Evolutionary conservation across 1,139 yeast genomes (phyloP), one percentile per base, ranked within the genome.

Genomic region (Blastobotrys niveus): DNA sequence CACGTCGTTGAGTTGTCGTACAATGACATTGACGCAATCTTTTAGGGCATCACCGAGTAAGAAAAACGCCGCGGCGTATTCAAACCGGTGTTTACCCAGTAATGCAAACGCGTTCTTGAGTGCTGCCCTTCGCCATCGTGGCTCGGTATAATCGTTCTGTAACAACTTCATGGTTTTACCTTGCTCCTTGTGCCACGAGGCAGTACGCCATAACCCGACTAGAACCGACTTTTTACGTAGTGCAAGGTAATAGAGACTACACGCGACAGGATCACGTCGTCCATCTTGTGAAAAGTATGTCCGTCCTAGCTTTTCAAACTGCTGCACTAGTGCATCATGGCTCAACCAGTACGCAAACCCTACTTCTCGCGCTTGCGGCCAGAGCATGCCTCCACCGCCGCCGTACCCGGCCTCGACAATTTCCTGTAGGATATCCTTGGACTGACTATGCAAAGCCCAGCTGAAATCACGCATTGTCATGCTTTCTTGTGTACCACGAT

Each of bases 61-160:
- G 63, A 91, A 91, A 61, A 91, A 89, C 27, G 83, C 80, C 0
- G 97, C 96, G 0, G 97, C 94, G 63, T 89, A 94, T 58, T 76
- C 65, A 58, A 75, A 86, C 35, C 97, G 69, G 61, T 88, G 98
- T 58, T 87, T 86, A 46, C 97, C 88, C 50, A 91, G 64, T 35
- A 91, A 67, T 0, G 88, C 97, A 68, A 78, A 91, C 0, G 98
- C 98, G 65, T 91, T 91, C 58, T 91, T 91, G 57, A 78, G 66
- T 0, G 98, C 96, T 0, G 96, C 96, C 0, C 86, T 74, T 53
- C 71, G 74, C 96, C 96, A 89, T 41, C 96, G 69, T 9, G 74
- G 71, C 45, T 78, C 76, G 1, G 66, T 67, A 58, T 89, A 91
- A 60, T 93, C 93, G 59, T 89, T 82, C 18, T 72, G 70, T 55